Base-by-base conservation (phyloP, 2,329 filamentous ascomycete species). In the Talaromyces rugulosus region DNA sequence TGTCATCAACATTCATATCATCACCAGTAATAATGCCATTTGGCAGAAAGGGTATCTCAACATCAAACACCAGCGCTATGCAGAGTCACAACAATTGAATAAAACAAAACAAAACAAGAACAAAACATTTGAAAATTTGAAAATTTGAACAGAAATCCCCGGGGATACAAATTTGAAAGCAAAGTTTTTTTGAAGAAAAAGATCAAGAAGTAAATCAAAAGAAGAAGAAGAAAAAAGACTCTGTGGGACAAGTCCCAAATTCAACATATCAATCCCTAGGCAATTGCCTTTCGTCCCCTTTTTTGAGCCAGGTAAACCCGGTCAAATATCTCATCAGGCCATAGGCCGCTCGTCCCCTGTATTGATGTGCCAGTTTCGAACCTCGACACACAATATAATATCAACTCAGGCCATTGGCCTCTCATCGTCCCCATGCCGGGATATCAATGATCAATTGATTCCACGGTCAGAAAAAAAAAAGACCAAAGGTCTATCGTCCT, bases 21-120 rank as follows among this genome's bases (percentile, higher is more conserved):
- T 33, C 31, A 33, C 31, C 31, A 33, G 11, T 3, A 33, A 9
- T 33, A 36, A 40, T 40, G 42, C 42, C 42, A 47, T 23, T 8
- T 23, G 42, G 42, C 42, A 47, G 8, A 33, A 42, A 18, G n/a
- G 42, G 42, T 47, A 52, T 53, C 30, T 28, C 47, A 27, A 16
- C 55, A 58, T 36, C 56, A 58, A 58, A 51, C 56, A 58, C 31
- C 56, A 51, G 12, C 42, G 28, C 30, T 34, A 40, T 58, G 56
- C 56, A 52, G 36, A 42, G 34, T 30, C 33, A 56, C 9, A 42
- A 23, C 9, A 7, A 52, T 52, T 28, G 7, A 31, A n/a, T 27
- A 31, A 53, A 23, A 53, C 27, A 36, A 36, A 47, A n/a, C n/a
- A n/a, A n/a, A n/a, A n/a, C n/a, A n/a, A 42, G 18, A 27, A 12